Percentiles rank a stretch among this genome's conserved stretches.
These are phyloP conservation scores for Candida sanyiensis DNA, from an alignment of 805 yeast genomes.

Conservation along the genomic window DNA sequence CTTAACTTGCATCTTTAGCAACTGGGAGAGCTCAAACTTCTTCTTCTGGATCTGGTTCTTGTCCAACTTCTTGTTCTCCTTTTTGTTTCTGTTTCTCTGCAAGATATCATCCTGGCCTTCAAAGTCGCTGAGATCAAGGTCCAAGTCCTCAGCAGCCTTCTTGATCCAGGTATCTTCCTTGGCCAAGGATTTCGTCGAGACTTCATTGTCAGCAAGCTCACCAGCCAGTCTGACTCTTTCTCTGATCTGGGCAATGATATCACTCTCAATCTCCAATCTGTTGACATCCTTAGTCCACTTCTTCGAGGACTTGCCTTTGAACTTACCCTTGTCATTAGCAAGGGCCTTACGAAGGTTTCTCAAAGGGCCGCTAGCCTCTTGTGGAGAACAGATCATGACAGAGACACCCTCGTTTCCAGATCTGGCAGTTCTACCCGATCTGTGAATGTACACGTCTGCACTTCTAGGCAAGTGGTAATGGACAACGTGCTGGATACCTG, in stretches of 20 bases:
- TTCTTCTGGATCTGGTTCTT: conserved; percentile 43
- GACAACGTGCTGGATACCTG: conserved; percentile 85
- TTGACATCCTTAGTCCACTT: conserved; percentile 54
- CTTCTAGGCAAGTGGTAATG: conserved; percentile 94
- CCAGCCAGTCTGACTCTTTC: conserved; percentile 66
- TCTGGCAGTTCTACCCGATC: conserved; percentile 98
- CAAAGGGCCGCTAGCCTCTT: conserved; percentile 86
- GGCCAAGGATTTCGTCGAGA: conserved; percentile 50
- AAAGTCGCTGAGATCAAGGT: conserved; percentile 63
- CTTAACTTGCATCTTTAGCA: conserved; percentile 51
- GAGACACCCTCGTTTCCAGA: conserved; percentile 94
- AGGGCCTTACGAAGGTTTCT: conserved; percentile 62
- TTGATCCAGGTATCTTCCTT: conserved; percentile 79
- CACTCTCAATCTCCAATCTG: conserved; percentile 70
- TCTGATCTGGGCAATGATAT: conserved; percentile 62
- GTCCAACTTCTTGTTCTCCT: conserved; percentile 45
- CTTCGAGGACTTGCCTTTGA: conserved; percentile 30
- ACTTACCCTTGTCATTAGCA: conserved; percentile 29
- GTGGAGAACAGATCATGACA: conserved; percentile 86
- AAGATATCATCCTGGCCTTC: conserved; percentile 61
- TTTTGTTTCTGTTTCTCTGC: conserved; percentile 55
- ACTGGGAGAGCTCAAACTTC: conserved; percentile 46
- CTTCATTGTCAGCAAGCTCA: conserved; percentile 67
- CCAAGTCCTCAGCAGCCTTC: conserved; percentile 91
- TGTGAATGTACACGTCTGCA: conserved; percentile 90